phyloP scores from a whole-genome alignment of 2,329 filamentous ascomycete genomes.

The Helicocarpus griseus region DNA sequence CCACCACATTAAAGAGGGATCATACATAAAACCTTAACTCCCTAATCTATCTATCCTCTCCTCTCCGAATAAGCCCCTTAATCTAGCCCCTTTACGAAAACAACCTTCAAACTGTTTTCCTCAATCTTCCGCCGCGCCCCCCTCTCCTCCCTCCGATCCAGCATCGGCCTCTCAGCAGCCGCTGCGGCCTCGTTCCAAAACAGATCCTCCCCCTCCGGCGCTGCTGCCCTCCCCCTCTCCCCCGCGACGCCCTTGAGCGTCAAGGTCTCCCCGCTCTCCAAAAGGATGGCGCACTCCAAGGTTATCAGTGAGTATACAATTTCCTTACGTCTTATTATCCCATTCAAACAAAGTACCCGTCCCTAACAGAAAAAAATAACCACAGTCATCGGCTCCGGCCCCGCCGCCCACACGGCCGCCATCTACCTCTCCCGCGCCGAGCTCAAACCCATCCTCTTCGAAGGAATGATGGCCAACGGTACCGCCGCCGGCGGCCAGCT shows the following conservation, averaged over 20 bases:
- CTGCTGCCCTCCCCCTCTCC: slow-evolving; percentile 22
- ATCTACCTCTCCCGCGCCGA: slow-evolving; percentile 93
- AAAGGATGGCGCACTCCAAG: slow-evolving; percentile 76
- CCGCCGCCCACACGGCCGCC: slow-evolving; percentile 92
- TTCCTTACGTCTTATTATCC: neutral
- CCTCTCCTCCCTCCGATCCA: slow-evolving; percentile 57
- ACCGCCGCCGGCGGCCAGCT: slow-evolving; percentile 94
- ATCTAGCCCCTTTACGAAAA: slow-evolving; percentile 9
- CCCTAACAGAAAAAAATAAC: slow-evolving; percentile 15
- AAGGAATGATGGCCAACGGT: slow-evolving; percentile 95
- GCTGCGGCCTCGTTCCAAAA: slow-evolving; percentile 60
- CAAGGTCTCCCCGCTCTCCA: slow-evolving; percentile 26
- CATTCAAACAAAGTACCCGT: too few relatives aligned
- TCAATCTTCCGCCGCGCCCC: slow-evolving; percentile 61
- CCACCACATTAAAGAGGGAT: neutral
- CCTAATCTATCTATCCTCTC: slow-evolving; percentile 7
- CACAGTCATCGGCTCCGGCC: slow-evolving; percentile 79
- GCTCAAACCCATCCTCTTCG: slow-evolving; percentile 88
- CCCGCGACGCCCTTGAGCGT: slow-evolving; percentile 32
- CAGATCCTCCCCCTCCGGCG: slow-evolving; percentile 37
- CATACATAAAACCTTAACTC: neutral
- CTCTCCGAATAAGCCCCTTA: too few relatives aligned
- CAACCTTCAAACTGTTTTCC: slow-evolving; percentile 86
- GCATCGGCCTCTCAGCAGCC: slow-evolving; percentile 62
- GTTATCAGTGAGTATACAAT: slow-evolving; percentile 62